Percentiles rank a stretch among this genome's conserved stretches.
Conservation (phyloP, 495 filamentous ascomycete genomes). For the Aspergillus sclerotiicarbonarius region DNA sequence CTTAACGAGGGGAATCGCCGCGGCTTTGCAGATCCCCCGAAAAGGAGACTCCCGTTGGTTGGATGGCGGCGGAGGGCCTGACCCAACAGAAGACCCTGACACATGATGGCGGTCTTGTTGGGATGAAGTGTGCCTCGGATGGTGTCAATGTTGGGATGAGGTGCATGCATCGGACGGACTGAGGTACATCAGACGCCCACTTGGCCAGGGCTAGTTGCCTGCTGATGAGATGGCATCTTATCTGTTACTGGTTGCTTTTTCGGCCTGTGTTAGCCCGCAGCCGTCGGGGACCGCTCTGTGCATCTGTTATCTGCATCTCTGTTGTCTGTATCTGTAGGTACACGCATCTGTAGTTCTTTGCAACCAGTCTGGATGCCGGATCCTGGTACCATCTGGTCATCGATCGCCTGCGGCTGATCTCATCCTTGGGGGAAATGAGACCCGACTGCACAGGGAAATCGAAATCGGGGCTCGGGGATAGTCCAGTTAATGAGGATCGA, state of each 20-base stretch:
- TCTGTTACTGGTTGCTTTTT: no score
- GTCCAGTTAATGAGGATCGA: neutral
- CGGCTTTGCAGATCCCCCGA: conserved; percentile 17
- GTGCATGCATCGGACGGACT: neutral
- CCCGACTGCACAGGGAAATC: neutral
- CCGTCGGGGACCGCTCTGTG: no score
- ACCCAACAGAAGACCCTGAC: neutral
- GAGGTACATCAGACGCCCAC: neutral
- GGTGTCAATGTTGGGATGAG: neutral
- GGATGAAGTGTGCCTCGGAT: neutral
- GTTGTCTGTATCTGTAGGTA: no score
- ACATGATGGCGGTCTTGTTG: neutral
- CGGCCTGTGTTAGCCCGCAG: no score
- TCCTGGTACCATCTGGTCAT: no score
- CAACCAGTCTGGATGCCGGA: no score
- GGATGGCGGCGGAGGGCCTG: neutral
- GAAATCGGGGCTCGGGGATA: no score
- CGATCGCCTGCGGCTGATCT: no score
- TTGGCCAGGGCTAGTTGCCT: neutral
- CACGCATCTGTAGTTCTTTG: no score
- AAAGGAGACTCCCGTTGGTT: neutral
- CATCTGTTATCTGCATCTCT: no score
- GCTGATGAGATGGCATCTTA: neutral
- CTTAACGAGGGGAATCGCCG: conserved; percentile 7
- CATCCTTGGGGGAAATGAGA: no score